Base-by-base conservation (phyloP, 306 rosid genomes). In the Trifolium fragiferum region DNA sequence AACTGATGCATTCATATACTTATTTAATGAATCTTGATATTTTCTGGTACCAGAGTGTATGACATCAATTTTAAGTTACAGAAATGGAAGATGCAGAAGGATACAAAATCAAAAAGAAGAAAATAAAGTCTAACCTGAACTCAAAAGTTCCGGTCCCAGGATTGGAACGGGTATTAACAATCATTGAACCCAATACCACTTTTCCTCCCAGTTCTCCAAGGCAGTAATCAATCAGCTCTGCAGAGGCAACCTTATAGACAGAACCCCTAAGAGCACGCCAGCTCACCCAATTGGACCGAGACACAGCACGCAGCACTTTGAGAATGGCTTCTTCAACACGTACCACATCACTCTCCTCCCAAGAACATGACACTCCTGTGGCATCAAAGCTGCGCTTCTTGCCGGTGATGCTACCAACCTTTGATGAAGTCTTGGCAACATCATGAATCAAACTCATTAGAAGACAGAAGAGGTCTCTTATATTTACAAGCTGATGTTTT, bases 121-220 rank as follows among this genome's bases (percentile, higher is more conserved):
- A 21, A 21, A 50, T 20, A 35, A 66, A 46, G 60, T 70, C 87
- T 84, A 74, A 94, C 98, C 98, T 88, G 88, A 86, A 94, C 75
- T 90, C 95, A 10, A 69, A 70, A 78, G 83, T 87, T 68, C 90
- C 92, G 12, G 86, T 80, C 61, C 72, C 84, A 74, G 93, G 82
- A 89, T 90, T 94, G 86, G 87, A 72, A 51, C 91, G 89, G 15
- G 90, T 76, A 78, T 73, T 83, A 73, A 94, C 96, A 53, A 87
- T 82, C 40, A 37, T 37, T 7, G 40, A 37, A 37, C 79, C 97
- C 97, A 58, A 74, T 8, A 86, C 84, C 16, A 83, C 66, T 84
- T 88, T 94, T 51, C 98, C 98, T 68, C 91, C 96, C 74, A 94
- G 87, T 74, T 90, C 86, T 38, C 82, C 87, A 53, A 90, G 94